phyloP scores from a whole-genome alignment of 352 stramenopile genomes.

The Pythium angustatum region DNA sequence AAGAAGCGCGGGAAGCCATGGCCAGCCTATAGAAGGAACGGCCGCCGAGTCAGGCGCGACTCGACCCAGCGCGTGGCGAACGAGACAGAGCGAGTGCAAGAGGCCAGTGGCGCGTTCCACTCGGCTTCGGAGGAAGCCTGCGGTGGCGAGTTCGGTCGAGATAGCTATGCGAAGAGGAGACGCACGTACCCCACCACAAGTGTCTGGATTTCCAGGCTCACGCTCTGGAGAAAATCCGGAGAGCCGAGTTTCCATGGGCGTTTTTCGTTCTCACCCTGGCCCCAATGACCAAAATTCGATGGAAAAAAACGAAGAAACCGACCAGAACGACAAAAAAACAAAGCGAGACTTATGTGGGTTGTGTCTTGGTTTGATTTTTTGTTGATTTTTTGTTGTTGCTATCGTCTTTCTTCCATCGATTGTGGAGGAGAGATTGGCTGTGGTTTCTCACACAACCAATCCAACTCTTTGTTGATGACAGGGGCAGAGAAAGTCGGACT shows the following conservation, averaged over 20 bases:
- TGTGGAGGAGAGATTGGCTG: background rate
- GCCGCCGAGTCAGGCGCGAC: conserved; percentile 2
- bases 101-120: conserved; percentile 21
- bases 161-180: conserved; percentile 23
- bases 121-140: conserved; percentile 7
- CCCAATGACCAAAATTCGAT: conserved; percentile 6
- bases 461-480: background rate
- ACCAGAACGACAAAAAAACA: background rate
- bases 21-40: conserved; percentile 18
- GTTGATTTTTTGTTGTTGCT: background rate
- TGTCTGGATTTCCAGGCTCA: conserved; percentile 3
- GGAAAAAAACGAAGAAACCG: conserved; percentile 16
- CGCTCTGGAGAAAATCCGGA: conserved; percentile 6
- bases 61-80: conserved; percentile 17
- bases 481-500: conserved; percentile 1
- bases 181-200: conserved; percentile 21
- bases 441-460: background rate
- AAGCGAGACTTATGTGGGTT: background rate
- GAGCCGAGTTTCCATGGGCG: conserved; percentile 20
- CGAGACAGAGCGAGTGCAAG: conserved; percentile 17
- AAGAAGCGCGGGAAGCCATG: conserved; percentile 14
- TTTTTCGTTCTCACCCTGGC: background rate
- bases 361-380: conserved; percentile 6
- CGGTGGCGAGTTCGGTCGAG: background rate
- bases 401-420: conserved; percentile 16